Evolutionary conservation across 345 rosid genomes (phyloP), one percentile per base, ranked within the genome.

Genomic region (Populus tremula): DNA sequence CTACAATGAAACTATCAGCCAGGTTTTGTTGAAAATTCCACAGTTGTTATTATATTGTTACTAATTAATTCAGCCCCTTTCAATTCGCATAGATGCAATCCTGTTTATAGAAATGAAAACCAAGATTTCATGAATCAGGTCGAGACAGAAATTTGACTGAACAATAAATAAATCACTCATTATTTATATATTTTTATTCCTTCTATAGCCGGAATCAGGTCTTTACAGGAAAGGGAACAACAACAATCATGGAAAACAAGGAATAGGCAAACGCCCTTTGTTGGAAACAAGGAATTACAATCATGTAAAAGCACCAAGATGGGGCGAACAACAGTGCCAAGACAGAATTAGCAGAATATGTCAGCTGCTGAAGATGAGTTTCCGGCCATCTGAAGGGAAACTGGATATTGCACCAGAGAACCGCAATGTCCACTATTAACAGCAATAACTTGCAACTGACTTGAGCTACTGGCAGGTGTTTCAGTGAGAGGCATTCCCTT

Each of bases 321-420:
- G 18, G 54, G 43, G n/a, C 0, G 36, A 69, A 33, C 36, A 1
- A 43, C 25, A 5, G 41, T 18, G 61, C 27, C 76, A 25, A 33
- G 56, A 59, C 7, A 41, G 61, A 69, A 69, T 88, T 79, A 89
- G 71, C 87, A 87, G 74, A 84, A 74, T 31, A 87, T 86, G 18
- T 82, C 86, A 0, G 90, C 77, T 1, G 89, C 67, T n/a, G 89
- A 38, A 73, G 81, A 53, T 14, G 86, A 31, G 3, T 87, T 72
- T 45, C 80, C 74, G 0, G 90, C 80, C 67, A 82, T 79, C 69
- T 84, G 81, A 81, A 86, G 82, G 6, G 87, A 49, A 35, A 71
- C 75, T 4, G 82, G 84, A 54, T 87, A 89, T 45, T 86, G 86
- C 16, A 53, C 76, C 8, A 73, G 78, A 25, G 84, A 61, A 11